Evolutionary conservation across 345 rosid species (phyloP).

Genomic region (Bruguiera gymnorhiza): DNA sequence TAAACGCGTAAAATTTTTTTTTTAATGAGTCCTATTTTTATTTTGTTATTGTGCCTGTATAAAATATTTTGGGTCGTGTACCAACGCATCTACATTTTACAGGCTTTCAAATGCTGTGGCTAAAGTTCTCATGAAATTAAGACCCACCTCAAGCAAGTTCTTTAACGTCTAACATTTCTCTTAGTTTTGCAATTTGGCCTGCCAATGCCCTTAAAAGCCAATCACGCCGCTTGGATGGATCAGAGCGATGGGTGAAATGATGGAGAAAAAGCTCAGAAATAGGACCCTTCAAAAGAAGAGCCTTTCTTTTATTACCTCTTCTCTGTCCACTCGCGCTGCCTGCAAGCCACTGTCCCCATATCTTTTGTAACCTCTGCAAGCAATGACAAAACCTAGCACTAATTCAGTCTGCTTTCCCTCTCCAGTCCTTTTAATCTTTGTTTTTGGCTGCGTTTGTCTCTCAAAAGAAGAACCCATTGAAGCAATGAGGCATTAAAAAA

Average conservation of each 20-base stretch:
- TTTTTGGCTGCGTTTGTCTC: slow-evolving; percentile 8
- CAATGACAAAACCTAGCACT: slow-evolving; percentile 13
- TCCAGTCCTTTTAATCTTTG: not conserved
- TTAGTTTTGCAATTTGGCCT: no score
- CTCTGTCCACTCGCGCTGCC: not conserved
- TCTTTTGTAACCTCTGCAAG: not conserved
- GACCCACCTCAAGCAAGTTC: no score
- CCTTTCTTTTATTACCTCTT: not conserved
- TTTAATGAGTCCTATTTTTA: no score
- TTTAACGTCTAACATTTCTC: no score
- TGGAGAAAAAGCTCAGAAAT: not conserved
- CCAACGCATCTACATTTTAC: no score
- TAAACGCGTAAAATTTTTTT: no score
- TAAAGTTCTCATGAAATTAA: no score
- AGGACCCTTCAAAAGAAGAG: slow-evolving; percentile 20
- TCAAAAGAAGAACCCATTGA: slow-evolving; percentile 42
- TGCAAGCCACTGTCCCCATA: not conserved
- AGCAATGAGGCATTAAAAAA: slow-evolving; percentile 9
- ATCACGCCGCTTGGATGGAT: not conserved
- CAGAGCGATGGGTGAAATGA: not conserved
- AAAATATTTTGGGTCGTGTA: no score
- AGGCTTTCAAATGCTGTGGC: no score
- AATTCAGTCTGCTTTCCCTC: not conserved
- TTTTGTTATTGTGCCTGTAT: no score
- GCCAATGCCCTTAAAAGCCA: not conserved